A percentile compares a stretch with the other conserved stretches of the same genome.
These are phyloP conservation scores for Tulasnella sp. DNA, from an alignment of 768 basidiomycete species.

Conservation along the genomic window DNA sequence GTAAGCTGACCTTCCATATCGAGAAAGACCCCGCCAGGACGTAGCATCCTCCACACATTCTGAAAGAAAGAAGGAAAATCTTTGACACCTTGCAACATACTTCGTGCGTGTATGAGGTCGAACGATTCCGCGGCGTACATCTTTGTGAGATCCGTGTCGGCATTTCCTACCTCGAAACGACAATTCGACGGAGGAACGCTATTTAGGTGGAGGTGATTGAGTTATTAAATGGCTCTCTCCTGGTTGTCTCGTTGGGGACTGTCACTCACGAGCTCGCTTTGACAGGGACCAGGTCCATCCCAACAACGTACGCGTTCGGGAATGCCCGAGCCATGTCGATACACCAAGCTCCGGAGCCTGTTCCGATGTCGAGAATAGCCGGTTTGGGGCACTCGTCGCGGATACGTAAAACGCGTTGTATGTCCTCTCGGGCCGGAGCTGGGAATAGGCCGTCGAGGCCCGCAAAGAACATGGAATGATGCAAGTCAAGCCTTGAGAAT, in stretches of 20 bases:
- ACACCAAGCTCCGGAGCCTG: conserved; percentile 28
- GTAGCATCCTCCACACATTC: too few relatives aligned
- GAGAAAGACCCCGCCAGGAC: not conserved
- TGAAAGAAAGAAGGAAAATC: not conserved
- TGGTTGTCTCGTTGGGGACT: too few relatives aligned
- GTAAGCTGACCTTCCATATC: not conserved
- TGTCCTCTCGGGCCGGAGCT: not conserved
- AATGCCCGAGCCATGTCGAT: conserved; percentile 22
- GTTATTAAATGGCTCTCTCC: too few relatives aligned
- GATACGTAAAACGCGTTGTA: not conserved
- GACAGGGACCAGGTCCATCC: conserved; percentile 19
- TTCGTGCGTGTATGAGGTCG: conserved; percentile 7
- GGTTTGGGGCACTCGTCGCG: not conserved
- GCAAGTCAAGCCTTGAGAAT: not conserved
- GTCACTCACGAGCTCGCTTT: conserved; percentile 7
- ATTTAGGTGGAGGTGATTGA: not conserved
- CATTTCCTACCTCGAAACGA: conserved; percentile 4
- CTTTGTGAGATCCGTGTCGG: not conserved
- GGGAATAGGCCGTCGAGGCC: not conserved
- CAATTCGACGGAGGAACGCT: conserved; percentile 3
- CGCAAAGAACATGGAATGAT: not conserved
- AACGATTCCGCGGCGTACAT: not conserved
- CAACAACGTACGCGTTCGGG: conserved; percentile 16
- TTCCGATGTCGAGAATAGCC: conserved; percentile 29
- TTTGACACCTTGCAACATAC: not conserved